Base-by-base conservation (phyloP, 305 asterid genomes). In the Fraxinus baroniana region DNA sequence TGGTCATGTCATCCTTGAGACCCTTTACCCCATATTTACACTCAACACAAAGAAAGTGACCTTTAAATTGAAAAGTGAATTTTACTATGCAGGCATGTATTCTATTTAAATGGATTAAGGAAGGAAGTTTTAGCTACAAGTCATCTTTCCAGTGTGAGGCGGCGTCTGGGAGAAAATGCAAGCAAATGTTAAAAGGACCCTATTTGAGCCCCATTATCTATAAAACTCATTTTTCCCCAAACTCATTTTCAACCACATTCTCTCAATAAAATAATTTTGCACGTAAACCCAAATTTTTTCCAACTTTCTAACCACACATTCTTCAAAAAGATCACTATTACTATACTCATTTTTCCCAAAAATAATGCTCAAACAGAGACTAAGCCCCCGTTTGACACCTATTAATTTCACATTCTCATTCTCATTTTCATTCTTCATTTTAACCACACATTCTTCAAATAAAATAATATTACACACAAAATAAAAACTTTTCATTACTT, bases 31-130 rank as follows among this genome's bases (percentile, higher is more conserved):
- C n/a, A 18, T 28, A 17, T 18, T 44, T 28, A 24, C 74, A 72
- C 44, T 49, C 74, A 77, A 37, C 37, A 44, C 36, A 24, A 70
- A 55, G 26, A 30, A 32, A 26, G 18, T 66, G 24, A 22, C 49
- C 26, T 28, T 30, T 17, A 22, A 26, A 10, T 13, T 20, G 52
- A 3, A 46, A 22, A 60, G 60, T 55, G 26, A 78, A 24, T 36
- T 44, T 7, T 46, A 36, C 5, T 2, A 78, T 62, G 44, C 78
- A 52, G 84, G 28, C 66, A 9, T n/a, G 4, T 18, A 8, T 80
- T 82, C 37, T 62, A 24, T 62, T 60, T 76, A 30, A 75, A 39
- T 37, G 35, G 75, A 62, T 73, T 33, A 78, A 78, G 28, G 2
- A 18, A 80, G 15, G 37, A 71, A 4, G 6, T 46, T 5, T 20